Conservation (phyloP, 345 rosid species). For the Diplotaxis tenuifolia region DNA sequence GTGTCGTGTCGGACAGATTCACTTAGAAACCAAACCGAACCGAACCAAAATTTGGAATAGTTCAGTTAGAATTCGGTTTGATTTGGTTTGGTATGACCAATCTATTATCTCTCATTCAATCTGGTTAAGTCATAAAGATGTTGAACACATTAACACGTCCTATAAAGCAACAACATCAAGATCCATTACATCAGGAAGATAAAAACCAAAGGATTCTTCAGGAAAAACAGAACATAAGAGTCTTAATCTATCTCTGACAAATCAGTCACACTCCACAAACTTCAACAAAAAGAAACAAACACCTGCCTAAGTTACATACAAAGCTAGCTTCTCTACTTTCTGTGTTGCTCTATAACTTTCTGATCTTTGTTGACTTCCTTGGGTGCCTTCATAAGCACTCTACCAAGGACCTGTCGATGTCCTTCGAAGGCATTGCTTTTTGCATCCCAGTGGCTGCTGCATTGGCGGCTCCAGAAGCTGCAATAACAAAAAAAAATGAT, state of each 20-base stretch:
- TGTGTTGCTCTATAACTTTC: slow-evolving; percentile 25
- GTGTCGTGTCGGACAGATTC: no score
- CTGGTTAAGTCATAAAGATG: slow-evolving; percentile 15
- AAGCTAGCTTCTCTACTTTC: slow-evolving; percentile 38
- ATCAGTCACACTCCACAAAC: slow-evolving; percentile 42
- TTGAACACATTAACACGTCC: slow-evolving; percentile 20
- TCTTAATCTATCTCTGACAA: slow-evolving; percentile 26
- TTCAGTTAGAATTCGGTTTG: no score
- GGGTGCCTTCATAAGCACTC: slow-evolving; percentile 26
- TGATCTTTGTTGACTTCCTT: slow-evolving; percentile 19
- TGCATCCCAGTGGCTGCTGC: slow-evolving; percentile 54
- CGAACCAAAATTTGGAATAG: no score
- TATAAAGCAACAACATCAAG: slow-evolving; percentile 8
- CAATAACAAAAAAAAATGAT: slow-evolving; percentile 14
- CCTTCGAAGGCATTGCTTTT: slow-evolving; percentile 76
- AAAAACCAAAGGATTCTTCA: slow-evolving; percentile 24
- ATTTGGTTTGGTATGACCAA: no score
- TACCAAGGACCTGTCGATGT: slow-evolving; percentile 91
- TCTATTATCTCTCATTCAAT: background rate
- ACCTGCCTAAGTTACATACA: slow-evolving; percentile 42
- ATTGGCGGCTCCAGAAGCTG: slow-evolving; percentile 51
- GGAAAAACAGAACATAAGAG: slow-evolving; percentile 13
- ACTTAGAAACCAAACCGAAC: no score
- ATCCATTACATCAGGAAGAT: slow-evolving; percentile 28
- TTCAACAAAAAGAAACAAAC: slow-evolving; percentile 33